Evolutionary conservation across 257 asterid genomes (phyloP), one percentile per base, ranked within the genome.

Genomic region (Catharanthus roseus): DNA sequence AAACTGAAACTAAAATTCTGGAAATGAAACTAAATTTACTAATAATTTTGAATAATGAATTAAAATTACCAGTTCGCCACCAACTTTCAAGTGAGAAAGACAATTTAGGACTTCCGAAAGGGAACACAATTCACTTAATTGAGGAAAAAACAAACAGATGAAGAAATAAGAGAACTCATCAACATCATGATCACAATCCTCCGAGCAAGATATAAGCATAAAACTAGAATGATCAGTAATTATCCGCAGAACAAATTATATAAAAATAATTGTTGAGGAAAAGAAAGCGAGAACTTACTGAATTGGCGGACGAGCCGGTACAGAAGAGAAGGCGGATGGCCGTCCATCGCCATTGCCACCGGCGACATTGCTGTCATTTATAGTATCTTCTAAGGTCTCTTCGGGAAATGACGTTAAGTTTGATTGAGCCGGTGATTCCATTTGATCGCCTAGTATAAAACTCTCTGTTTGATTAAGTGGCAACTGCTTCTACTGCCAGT

Each of bases 281-380:
- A 75, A 39, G 74, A 44, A 54, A n/a, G 23, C 49, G 61, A 75
- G 68, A 78, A 74, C 87, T 42, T 81, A 91, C 97, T 82, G 91
- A 74, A 51, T 74, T 55, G 95, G 86, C 66, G 89, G 93, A 70
- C 96, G 95, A 77, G 80, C 81, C 53, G 96, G 96, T 74, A 76
- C 85, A 39, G 96, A 80, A 51, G 93, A 75, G 74, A 89, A 91
- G 65, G 87, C 85, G 19, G 97, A 85, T 1, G 91, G 90, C 21
- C 54, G 72, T 45, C 86, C 76, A 56, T 42, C 60, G 23, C 19
- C 68, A 64, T 45, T 78, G 23, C 80, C 80, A 75, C 77, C 79
- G 31, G 70, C 70, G 28, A 3, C 57, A 45, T 45, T 45, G 23
- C 57, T 31, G 16, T 67, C 44, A 29, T 67, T 45, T 45, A 39